Percentiles rank a stretch among this genome's conserved stretches.
These are phyloP conservation scores for Ophiorrhiza pumila DNA, from an alignment of 257 asterid genomes.

Conservation along the genomic window DNA sequence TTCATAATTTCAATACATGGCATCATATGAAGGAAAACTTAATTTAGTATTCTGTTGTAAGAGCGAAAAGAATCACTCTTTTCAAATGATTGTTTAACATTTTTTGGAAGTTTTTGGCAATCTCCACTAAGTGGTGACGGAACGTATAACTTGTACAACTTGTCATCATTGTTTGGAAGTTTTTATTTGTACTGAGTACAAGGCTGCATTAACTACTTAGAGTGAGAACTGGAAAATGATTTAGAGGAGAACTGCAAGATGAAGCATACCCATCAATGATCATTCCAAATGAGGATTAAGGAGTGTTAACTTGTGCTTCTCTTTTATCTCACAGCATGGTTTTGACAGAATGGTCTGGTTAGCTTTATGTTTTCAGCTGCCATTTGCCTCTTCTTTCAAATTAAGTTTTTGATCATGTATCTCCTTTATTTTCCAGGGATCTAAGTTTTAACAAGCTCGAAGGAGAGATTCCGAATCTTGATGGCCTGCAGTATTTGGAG, in stretches of 20 bases:
- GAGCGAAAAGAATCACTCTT: neutral
- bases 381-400: neutral
- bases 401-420: neutral
- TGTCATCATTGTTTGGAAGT: too few species aligned
- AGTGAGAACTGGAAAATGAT: neutral
- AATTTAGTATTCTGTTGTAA: neutral
- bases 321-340: neutral
- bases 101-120: too few species aligned
- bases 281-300: neutral
- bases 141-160: too few species aligned
- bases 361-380: neutral
- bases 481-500: conserved; percentile 16
- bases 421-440: conserved; percentile 39
- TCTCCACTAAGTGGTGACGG: too few species aligned
- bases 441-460: conserved; percentile 56
- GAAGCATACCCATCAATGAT: neutral
- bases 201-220: neutral
- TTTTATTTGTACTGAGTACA: neutral
- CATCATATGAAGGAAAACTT: neutral
- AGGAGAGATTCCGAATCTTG: conserved; percentile 45
- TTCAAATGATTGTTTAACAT: neutral
- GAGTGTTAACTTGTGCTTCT: neutral
- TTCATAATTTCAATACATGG: neutral
- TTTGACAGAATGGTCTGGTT: neutral
- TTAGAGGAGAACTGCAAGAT: neutral